These are phyloP conservation scores for Aspergillus sp. DNA, from an alignment of 2,329 filamentous ascomycete genomes.

Conservation along the genomic window DNA sequence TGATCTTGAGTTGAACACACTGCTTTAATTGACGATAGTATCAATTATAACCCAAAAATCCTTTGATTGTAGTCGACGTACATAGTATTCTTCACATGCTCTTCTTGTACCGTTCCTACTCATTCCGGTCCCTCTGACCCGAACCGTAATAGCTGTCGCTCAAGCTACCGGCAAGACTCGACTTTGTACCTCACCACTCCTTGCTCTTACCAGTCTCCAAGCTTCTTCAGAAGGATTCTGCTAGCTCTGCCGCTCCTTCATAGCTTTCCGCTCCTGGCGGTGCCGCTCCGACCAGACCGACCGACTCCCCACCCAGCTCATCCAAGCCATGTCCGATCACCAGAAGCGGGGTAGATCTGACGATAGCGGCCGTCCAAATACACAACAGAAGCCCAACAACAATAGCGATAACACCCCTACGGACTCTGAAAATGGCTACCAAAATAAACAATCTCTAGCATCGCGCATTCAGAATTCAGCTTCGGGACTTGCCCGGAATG, in stretches of 20 bases:
- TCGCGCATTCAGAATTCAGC: slow-evolving; percentile 36
- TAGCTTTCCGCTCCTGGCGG: slow-evolving; percentile 1
- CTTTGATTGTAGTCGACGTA: background rate
- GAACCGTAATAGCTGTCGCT: slow-evolving; percentile 5
- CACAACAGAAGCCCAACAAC: slow-evolving; percentile 6
- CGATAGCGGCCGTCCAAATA: slow-evolving; percentile 13
- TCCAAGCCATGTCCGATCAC: slow-evolving; percentile 17
- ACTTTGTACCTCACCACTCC: background rate
- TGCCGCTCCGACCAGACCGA: background rate
- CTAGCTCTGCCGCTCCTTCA: background rate
- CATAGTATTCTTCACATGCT: slow-evolving; percentile 17
- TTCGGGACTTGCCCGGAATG: slow-evolving; percentile 31
- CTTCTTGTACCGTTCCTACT: slow-evolving; percentile 5
- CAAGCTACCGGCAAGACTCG: background rate
- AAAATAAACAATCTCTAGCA: slow-evolving; percentile 25
- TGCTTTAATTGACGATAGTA: background rate
- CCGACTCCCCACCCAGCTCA: slow-evolving; percentile 4
- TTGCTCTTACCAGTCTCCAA: background rate
- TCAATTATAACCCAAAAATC: background rate
- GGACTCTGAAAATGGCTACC: slow-evolving; percentile 8
- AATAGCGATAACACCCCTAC: slow-evolving; percentile 4
- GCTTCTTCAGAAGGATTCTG: slow-evolving; percentile 7
- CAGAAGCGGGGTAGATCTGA: slow-evolving; percentile 23
- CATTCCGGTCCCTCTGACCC: slow-evolving; percentile 16
- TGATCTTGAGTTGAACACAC: background rate